Base-by-base conservation (phyloP, 495 filamentous ascomycete species). In the Neurospora sp. region DNA sequence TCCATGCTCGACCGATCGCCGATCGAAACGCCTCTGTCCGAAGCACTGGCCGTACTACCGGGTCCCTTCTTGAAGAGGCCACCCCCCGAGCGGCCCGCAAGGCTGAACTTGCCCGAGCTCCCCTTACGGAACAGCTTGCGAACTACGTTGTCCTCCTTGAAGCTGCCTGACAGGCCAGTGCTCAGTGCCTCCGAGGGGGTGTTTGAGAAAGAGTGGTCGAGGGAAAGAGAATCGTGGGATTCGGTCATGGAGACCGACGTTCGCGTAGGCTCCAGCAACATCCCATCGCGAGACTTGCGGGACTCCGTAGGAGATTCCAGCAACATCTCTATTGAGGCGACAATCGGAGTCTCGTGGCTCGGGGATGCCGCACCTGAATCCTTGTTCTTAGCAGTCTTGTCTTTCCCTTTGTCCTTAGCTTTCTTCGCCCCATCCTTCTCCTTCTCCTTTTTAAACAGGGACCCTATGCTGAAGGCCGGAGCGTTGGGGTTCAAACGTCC, bases 81-180 rank as follows among this genome's bases (percentile, higher is more conserved):
- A 39, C 73, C 20, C 75, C 92, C 90, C 16, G 86, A 75, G 14
- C 84, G 83, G 75, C 90, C 92, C 7, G 91, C 88, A 31, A 90
- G 82, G 77, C 89, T 91, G 81, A 94, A 94, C 81, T 94, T 94
- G 79, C 90, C 88, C 23, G 91, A 92, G 81, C 90, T 92, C 72
- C 92, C 88, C 78, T 94, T 94, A 69, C 92, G 90, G 31, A 92
- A 90, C 74, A 94, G 88, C 78, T 93, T 92, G 74, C 90, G 87
- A 48, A 93, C 87, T 4, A 89, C 85, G 72, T 82, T 84, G 72
- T 86, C 85, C 72, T 88, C 85, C 72, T 87, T 79, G 71, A 72
- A 77, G 54, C 81, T 82, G 70, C 76, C 69, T 9, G 77, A 80
- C 4, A 81, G 70, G 3, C 78, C 79, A 3, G 86, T 84, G 12